Conservation (phyloP, 768 basidiomycete species). For the Leccinellum albellum region DNA sequence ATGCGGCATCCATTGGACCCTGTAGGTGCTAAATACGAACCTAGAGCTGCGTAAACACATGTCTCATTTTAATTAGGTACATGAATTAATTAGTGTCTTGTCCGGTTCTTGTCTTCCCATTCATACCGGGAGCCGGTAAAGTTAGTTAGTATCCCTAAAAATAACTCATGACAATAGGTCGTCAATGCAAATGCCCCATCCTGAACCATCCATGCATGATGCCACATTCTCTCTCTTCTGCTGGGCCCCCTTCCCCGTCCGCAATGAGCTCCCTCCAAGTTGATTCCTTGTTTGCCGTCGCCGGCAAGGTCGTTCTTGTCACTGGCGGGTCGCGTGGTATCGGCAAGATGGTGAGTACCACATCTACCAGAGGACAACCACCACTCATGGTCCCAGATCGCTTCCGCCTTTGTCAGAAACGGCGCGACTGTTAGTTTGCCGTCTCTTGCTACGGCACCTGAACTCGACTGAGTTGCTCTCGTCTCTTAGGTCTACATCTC, state of each 20-base stretch:
- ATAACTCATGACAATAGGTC: conserved; percentile 18
- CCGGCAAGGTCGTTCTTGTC: conserved; percentile 53
- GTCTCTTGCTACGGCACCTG: neutral
- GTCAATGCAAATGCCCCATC: neutral
- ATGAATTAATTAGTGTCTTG: conserved; percentile 22
- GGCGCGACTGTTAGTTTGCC: conserved; percentile 47
- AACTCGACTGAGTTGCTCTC: neutral
- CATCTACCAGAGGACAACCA: neutral
- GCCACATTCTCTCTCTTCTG: neutral
- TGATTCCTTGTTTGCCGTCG: conserved; percentile 45
- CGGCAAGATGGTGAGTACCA: conserved; percentile 53
- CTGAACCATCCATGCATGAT: neutral
- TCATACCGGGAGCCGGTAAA: conserved; percentile 11
- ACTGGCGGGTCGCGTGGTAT: conserved; percentile 67
- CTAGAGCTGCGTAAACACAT: conserved; percentile 16
- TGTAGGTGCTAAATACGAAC: conserved; percentile 11
- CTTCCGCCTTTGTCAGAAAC: conserved; percentile 58
- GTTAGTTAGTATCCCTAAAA: conserved; percentile 5
- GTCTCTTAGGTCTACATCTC: conserved; percentile 54
- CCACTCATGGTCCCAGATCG: conserved; percentile 42
- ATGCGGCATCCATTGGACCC: conserved; percentile 4
- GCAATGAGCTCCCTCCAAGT: conserved; percentile 37
- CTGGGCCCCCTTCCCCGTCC: neutral
- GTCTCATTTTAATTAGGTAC: conserved; percentile 22
- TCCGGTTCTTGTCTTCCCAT: conserved; percentile 2